Evolutionary conservation across 306 rosid genomes (phyloP).

Genomic region (Trifolium dubium): DNA sequence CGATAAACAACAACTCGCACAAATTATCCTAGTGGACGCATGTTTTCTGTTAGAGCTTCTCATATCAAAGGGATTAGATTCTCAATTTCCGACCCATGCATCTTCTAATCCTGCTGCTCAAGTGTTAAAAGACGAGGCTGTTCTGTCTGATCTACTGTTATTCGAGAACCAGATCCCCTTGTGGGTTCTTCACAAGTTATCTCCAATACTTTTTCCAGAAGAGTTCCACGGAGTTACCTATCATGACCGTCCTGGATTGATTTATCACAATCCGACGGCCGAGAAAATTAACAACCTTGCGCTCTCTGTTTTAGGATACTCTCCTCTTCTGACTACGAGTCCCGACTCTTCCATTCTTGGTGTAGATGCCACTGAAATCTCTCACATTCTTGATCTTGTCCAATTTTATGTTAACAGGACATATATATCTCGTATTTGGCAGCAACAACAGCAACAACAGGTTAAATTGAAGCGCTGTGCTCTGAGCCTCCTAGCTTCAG

Average conservation of each 20-base stretch:
- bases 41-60: conserved; percentile 42
- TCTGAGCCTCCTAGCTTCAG: not conserved
- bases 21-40: conserved; percentile 24
- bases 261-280: too few relatives aligned
- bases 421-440: too few relatives aligned
- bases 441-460: not conserved
- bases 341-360: too few relatives aligned
- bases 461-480: conserved; percentile 1
- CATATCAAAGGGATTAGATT: not conserved
- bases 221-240: not conserved
- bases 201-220: too few relatives aligned
- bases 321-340: too few relatives aligned
- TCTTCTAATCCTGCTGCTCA: not conserved
- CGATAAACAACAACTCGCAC: not conserved
- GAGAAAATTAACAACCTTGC: not conserved
- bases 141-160: conserved; percentile 25
- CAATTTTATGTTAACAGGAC: not conserved
- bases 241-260: too few relatives aligned
- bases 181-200: too few relatives aligned
- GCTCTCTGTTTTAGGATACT: not conserved
- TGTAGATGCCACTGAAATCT: too few relatives aligned
- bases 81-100: not conserved
- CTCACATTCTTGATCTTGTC: not conserved
- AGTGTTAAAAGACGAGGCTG: not conserved
- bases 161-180: conserved; percentile 25